A percentile compares a stretch with the other conserved stretches of the same genome.
Evolutionary conservation across 306 rosid genomes (phyloP).

Genomic region (Ochetophila trinervis): DNA sequence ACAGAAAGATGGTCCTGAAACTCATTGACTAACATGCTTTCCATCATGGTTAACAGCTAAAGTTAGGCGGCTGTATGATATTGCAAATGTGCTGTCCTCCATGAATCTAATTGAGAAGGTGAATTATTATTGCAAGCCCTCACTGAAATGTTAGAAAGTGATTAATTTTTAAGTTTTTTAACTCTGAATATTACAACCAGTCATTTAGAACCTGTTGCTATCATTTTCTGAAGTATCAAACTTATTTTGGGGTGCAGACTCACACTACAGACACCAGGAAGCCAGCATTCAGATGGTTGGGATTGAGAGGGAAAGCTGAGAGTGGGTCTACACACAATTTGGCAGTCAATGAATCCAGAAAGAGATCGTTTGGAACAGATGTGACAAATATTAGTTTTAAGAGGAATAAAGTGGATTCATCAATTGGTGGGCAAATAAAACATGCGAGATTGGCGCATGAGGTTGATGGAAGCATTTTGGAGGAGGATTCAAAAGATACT

Average conservation of each 20-base stretch:
- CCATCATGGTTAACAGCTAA: constrained; percentile 56
- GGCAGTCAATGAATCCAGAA: constrained; percentile 42
- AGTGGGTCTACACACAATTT: constrained; percentile 25
- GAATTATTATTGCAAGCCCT: constrained; percentile 1
- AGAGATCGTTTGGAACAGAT: constrained; percentile 77
- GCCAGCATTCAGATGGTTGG: constrained; percentile 92
- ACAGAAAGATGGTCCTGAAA: not conserved
- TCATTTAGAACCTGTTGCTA: not conserved
- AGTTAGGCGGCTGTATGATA: constrained; percentile 93
- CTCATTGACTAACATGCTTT: constrained; percentile 19
- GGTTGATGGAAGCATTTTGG: constrained; percentile 32
- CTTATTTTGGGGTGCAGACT: constrained; percentile 48
- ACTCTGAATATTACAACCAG: not conserved
- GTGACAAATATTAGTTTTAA: constrained; percentile 56
- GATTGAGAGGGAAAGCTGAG: constrained; percentile 41
- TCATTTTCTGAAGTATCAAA: not conserved
- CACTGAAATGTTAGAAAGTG: not conserved
- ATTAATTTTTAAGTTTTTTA: too few species aligned
- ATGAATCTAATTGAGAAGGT: constrained; percentile 92
- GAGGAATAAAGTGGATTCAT: constrained; percentile 42
- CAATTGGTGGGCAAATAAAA: constrained; percentile 24
- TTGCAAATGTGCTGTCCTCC: constrained; percentile 87
- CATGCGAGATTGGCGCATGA: constrained; percentile 20
- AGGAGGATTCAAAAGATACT: constrained; percentile 36
- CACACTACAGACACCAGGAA: constrained; percentile 70